A percentile compares a stretch with the other conserved stretches of the same genome.
Conservation (phyloP, 495 filamentous ascomycete species). For the Penicillium herquei region DNA sequence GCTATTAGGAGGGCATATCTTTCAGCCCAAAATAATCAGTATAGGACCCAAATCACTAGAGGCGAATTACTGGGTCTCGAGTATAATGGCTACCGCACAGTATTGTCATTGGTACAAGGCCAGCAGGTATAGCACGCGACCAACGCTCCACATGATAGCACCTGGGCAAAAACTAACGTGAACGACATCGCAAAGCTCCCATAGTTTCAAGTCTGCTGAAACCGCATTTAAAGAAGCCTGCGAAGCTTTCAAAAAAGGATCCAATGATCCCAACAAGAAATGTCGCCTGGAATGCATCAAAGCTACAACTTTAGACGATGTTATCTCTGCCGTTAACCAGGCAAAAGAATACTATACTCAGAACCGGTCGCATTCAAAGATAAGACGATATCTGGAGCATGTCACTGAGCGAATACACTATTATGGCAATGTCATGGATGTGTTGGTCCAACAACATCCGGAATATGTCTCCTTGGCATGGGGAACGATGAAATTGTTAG, state of each 20-base stretch:
- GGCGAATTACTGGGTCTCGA: too few relatives aligned
- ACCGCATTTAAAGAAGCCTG: neutral
- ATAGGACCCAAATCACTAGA: too few relatives aligned
- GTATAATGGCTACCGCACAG: too few relatives aligned
- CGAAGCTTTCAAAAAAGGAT: neutral
- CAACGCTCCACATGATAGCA: too few relatives aligned
- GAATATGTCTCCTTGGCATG: neutral
- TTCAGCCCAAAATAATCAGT: too few relatives aligned
- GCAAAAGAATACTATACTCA: neutral
- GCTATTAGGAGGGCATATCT: too few relatives aligned
- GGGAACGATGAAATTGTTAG: constrained; percentile 1
- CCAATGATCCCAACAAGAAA: neutral
- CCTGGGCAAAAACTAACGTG: too few relatives aligned
- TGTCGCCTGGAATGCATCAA: neutral
- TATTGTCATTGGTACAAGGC: too few relatives aligned
- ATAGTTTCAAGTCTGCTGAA: too few relatives aligned
- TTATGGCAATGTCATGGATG: constrained; percentile 1
- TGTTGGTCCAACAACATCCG: neutral
- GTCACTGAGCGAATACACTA: neutral
- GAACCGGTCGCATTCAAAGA: neutral
- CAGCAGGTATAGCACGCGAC: too few relatives aligned
- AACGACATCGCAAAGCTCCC: too few relatives aligned
- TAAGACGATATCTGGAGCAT: neutral
- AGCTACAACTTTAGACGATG: neutral
- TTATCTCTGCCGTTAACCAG: neutral